Base-by-base conservation (phyloP, 345 rosid species). In the Ceriops decandra region DNA sequence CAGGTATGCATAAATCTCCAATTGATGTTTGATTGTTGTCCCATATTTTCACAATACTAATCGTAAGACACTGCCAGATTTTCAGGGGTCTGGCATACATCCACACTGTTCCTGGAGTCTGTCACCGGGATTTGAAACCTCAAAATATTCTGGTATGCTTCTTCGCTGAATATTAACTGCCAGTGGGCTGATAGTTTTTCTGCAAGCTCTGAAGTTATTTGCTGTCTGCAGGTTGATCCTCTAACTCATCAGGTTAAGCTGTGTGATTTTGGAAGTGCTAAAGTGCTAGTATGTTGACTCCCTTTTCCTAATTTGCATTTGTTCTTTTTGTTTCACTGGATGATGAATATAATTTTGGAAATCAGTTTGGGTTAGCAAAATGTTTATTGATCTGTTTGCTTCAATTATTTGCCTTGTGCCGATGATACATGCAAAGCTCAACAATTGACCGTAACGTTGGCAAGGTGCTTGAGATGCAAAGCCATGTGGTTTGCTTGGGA, bases 181-280 rank as follows among this genome's bases (percentile, higher is more conserved):
- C 5, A 11, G 35, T 38, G 20, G 15, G 17, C n/a, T 33, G 22
- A 35, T 16, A 5, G 24, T 13, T 10, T 35, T 47, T 38, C 26
- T 67, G 62, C 35, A 28, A 6, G 22, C 31, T 47, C 64, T 76
- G 47, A 76, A 58, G 57, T 64, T 26, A 32, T 54, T 64, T 66
- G 54, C 26, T 69, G 53, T 79, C 42, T 57, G 57, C 73, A 91
- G 97, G 97, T 91, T 80, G 97, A 91, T 85, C 97, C 97, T 62
- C 91, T 85, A n/a, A 88, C 92, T n/a, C 80, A 77, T 30, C 80
- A 77, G 35, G 80, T 77, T 52, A 77, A 77, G 67, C 76, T 77
- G 35, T 87, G 97, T 52, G 97, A 91, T 80, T 91, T 91, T 85
- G 97, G 97, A 66, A 91, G 97, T 63, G 97, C 97, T 31, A 91